These are phyloP conservation scores for Podospora fimiseda DNA, from an alignment of 495 filamentous ascomycete genomes.

Conservation along the genomic window DNA sequence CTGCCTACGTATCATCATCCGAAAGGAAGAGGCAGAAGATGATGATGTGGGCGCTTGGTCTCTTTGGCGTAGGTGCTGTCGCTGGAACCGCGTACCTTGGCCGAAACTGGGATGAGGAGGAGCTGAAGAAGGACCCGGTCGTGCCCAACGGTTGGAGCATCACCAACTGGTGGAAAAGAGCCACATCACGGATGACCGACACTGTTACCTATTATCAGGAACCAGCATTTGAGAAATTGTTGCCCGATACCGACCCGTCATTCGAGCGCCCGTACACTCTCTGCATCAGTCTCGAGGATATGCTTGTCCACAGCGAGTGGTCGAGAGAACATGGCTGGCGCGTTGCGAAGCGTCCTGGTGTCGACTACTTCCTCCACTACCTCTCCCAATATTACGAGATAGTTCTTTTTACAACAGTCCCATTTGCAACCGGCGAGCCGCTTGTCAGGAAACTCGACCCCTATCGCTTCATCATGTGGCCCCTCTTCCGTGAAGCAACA, in stretches of 20 bases:
- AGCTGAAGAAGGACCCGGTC: constrained; percentile 62
- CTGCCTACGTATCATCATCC: constrained; percentile 82
- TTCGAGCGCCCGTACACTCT: constrained; percentile 87
- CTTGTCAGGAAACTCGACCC: constrained; percentile 90
- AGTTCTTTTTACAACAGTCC: constrained; percentile 86
- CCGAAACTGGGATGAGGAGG: constrained; percentile 72
- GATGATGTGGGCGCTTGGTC: constrained; percentile 51
- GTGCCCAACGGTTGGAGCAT: constrained; percentile 57
- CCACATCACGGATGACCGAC: constrained; percentile 63
- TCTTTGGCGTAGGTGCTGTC: constrained; percentile 37
- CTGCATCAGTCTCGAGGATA: constrained; percentile 85
- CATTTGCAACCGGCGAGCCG: constrained; percentile 73
- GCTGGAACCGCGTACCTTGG: constrained; percentile 57
- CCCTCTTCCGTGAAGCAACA: constrained; percentile 88
- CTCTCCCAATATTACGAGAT: constrained; percentile 96
- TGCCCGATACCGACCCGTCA: constrained; percentile 79
- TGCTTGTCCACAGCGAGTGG: constrained; percentile 93
- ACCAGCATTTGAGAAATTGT: constrained; percentile 86
- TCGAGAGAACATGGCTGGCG: constrained; percentile 90
- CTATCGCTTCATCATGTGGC: constrained; percentile 94
- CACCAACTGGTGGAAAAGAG: constrained; percentile 68
- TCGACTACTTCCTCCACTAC: constrained; percentile 96
- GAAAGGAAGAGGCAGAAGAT: constrained; percentile 70
- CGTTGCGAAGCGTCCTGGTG: constrained; percentile 86
- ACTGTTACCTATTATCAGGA: constrained; percentile 89